phyloP scores from a whole-genome alignment of 2,329 filamentous ascomycete genomes.

The Penicillium sp. region DNA sequence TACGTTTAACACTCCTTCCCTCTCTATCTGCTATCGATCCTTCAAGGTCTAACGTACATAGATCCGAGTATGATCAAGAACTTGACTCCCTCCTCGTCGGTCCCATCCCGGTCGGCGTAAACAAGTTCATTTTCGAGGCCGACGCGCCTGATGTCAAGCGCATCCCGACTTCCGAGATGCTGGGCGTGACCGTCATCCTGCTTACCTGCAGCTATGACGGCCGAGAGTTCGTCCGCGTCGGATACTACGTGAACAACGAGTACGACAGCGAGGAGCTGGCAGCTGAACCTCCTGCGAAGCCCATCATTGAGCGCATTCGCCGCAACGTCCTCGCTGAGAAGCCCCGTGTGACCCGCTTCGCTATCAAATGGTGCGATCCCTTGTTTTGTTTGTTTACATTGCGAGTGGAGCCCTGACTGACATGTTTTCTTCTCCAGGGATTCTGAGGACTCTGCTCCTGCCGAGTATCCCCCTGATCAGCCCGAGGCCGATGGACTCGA shows the following conservation, averaged over 20 bases:
- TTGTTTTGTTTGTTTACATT: slow-evolving; percentile 15
- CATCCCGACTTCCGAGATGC: slow-evolving; percentile 91
- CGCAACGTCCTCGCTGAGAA: slow-evolving; percentile 95
- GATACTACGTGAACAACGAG: slow-evolving; percentile 99
- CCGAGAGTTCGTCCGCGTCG: slow-evolving; percentile 93
- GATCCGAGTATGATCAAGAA: slow-evolving; percentile 95
- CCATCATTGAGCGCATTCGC: slow-evolving; percentile 83
- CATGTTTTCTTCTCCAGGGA: slow-evolving; percentile 59
- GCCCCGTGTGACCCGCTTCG: slow-evolving; percentile 93
- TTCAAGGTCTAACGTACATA: slow-evolving; percentile 40
- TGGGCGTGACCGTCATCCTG: slow-evolving; percentile 95
- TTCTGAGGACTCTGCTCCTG: slow-evolving; percentile 91
- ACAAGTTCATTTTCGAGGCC: slow-evolving; percentile 98
- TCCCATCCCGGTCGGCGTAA: slow-evolving; percentile 94
- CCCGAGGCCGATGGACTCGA: slow-evolving; percentile 84
- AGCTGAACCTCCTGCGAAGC: slow-evolving; percentile 85
- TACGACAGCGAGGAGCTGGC: slow-evolving; percentile 89
- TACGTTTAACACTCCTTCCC: slow-evolving; percentile 49
- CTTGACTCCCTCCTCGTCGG: slow-evolving; percentile 95
- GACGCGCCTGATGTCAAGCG: slow-evolving; percentile 84
- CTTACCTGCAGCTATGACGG: slow-evolving; percentile 95
- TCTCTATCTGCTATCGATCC: slow-evolving; percentile 1
- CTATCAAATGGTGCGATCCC: slow-evolving; percentile 82
- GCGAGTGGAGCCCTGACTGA: background rate
- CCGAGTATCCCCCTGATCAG: slow-evolving; percentile 95